Evolutionary conservation across 768 basidiomycete species (phyloP).

Genomic region (Leucocoprinus sp.): DNA sequence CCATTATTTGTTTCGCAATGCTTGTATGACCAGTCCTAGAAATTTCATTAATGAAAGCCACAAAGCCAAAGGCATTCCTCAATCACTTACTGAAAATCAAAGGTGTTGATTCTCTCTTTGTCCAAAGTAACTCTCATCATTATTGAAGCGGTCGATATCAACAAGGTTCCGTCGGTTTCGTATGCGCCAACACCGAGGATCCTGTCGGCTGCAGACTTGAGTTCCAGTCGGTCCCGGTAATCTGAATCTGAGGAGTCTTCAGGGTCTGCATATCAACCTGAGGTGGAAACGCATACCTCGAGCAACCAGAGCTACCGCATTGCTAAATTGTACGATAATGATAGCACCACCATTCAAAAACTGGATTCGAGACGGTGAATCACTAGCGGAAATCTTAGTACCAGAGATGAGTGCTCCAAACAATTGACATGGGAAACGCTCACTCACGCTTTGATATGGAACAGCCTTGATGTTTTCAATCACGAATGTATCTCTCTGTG

Average conservation of each 20-base stretch:
- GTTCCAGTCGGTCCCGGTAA: conserved; percentile 63
- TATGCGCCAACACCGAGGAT: conserved; percentile 65
- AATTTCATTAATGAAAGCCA: background rate
- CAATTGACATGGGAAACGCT: background rate
- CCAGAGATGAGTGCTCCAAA: background rate
- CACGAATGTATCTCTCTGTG: conserved; percentile 31
- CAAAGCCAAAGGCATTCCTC: conserved; percentile 2
- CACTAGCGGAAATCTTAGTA: conserved; percentile 51
- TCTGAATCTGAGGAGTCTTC: conserved; percentile 44
- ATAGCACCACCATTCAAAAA: conserved; percentile 52
- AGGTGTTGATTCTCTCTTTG: conserved; percentile 49
- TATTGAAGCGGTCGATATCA: conserved; percentile 58
- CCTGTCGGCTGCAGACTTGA: conserved; percentile 59
- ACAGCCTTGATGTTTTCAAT: conserved; percentile 47
- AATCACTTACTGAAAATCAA: conserved; percentile 52
- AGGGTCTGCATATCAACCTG: background rate
- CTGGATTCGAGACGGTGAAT: conserved; percentile 62
- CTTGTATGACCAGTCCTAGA: conserved; percentile 53
- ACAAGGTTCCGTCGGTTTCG: conserved; percentile 36
- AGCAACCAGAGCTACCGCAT: conserved; percentile 66
- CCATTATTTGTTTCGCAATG: conserved; percentile 73
- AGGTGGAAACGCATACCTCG: conserved; percentile 33
- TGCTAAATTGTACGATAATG: conserved; percentile 63
- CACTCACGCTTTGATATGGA: conserved; percentile 69
- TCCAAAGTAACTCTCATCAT: conserved; percentile 64